Evolutionary conservation across 768 basidiomycete genomes (phyloP), one percentile per base, ranked within the genome.

Genomic region (Sistotremastrum niveocremeum): DNA sequence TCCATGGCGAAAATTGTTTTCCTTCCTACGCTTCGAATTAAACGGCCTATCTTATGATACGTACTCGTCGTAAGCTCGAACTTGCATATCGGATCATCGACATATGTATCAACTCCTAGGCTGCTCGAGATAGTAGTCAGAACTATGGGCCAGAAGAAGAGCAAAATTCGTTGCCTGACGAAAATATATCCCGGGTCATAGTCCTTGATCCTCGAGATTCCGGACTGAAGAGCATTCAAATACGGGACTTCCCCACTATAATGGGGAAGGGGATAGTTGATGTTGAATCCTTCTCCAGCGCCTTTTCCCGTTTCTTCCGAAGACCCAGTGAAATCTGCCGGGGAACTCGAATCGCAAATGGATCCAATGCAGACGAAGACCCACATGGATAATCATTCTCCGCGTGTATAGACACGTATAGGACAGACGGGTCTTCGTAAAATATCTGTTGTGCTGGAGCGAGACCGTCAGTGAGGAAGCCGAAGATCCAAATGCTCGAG

Each of bases 1-100:
- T 65, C 62, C 62, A 65, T 58, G 7, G 59, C 52, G 45, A 65
- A 65, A n/a, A 61, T 51, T 7, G 62, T 60, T 4, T 51, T 52
- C 34, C 47, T 49, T 9, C 34, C 36, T 3, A 57, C 10, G 5
- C 40, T 28, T 7, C 52, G 50, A 7, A 63, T 55, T 6, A 52
- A 20, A 34, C 37, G 36, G 9, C 62, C 60, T 31, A 65, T 62
- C 28, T 44, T 34, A 11, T 51, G 37, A 37, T 65, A 65, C 6
- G 54, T 60, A 6, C 43, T 44, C 7, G 38, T 41, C 12, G 61
- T 56, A 39, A 64, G 37, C n/a, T 47, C 45, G 52, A 65, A 62
- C 31, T 59, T 52, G 35, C 59, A 54, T 30, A 63, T 52, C 28
- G 61, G 61, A 35, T 65, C 60, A 46, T 58, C 57, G 2, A 41